Evolutionary conservation across 1,139 yeast species (phyloP), one percentile per base, ranked within the genome.

Genomic region (Saccharomycopsis hybrid): DNA sequence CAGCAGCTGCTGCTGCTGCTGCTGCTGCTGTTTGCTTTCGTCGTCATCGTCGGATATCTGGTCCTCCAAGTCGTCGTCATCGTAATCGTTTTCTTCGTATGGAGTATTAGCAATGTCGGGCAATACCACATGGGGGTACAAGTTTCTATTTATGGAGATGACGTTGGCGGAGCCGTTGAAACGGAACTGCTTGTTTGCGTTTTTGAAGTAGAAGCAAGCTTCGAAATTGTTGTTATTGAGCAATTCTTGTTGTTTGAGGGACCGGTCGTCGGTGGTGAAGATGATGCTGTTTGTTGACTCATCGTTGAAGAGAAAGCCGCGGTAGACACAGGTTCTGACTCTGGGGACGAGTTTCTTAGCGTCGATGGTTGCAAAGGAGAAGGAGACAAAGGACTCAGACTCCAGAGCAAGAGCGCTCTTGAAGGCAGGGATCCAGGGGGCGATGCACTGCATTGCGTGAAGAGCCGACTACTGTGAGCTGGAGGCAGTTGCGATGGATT

Each of bases 241-340:
- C 49, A 82, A 66, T 60, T 85, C 86, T 28, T 67, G 65, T 58
- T 75, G 74, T 63, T 87, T 87, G 47, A 67, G 67, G 73, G 84
- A 79, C 61, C 96, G 69, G 58, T 73, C 71, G 65, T 87, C 96
- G 1, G 95, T 82, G 43, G 85, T 77, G 60, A 84, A 80, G 2
- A 87, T 73, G 50, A 86, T 62, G 7, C 84, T 78, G 59, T 85
- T 87, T 41, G 83, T 81, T 52, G 77, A 72, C 55, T 74, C 76
- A 60, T 85, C 86, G 60, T 79, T 73, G 60, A 86, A 87, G 44
- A 87, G 66, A 67, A 85, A 87, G 11, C 90, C 94, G 49, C 95
- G 73, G 59, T 72, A 78, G 11, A 85, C 79, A 56, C 87, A 77
- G 0, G 94, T 83, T 57, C 95, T 69, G 48, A 76, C 83, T 57